phyloP scores from a whole-genome alignment of 768 basidiomycete species.

The Cystoderma amianthinum region DNA sequence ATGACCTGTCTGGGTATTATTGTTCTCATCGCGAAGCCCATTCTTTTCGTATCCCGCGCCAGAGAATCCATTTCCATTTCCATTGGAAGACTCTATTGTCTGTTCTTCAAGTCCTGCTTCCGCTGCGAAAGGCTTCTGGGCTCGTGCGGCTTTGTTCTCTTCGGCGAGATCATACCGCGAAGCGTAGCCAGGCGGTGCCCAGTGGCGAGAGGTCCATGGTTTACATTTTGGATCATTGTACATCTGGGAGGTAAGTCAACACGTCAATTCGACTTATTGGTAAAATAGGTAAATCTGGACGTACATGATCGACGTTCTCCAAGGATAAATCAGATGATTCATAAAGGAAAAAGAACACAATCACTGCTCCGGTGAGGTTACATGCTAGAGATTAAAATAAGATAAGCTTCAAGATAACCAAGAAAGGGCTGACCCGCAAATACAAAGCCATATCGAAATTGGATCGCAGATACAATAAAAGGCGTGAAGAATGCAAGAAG shows the following conservation, averaged over 20 bases:
- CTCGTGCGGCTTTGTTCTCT: constrained; percentile 32
- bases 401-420: background rate
- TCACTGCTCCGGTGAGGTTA: constrained; percentile 48
- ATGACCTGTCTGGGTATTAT: too few species aligned
- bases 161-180: constrained; percentile 32
- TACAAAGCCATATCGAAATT: constrained; percentile 61
- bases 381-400: constrained; percentile 27
- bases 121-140: constrained; percentile 13
- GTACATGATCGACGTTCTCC: constrained; percentile 53
- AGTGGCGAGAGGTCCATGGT: constrained; percentile 56
- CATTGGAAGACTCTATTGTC: background rate
- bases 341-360: constrained; percentile 73
- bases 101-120: background rate
- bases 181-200: constrained; percentile 53
- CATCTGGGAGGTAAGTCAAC: constrained; percentile 34
- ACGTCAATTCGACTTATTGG: background rate
- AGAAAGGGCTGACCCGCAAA: constrained; percentile 43
- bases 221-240: constrained; percentile 58
- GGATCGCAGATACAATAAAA: constrained; percentile 52
- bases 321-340: constrained; percentile 62
- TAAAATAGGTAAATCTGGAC: background rate
- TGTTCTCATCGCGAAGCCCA: too few species aligned
- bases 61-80: background rate
- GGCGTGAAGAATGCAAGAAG: constrained; percentile 76
- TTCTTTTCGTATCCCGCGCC: too few species aligned